Evolutionary conservation across 2,329 filamentous ascomycete genomes (phyloP), one percentile per base, ranked within the genome.

Genomic region (Colletotrichum destructivum): DNA sequence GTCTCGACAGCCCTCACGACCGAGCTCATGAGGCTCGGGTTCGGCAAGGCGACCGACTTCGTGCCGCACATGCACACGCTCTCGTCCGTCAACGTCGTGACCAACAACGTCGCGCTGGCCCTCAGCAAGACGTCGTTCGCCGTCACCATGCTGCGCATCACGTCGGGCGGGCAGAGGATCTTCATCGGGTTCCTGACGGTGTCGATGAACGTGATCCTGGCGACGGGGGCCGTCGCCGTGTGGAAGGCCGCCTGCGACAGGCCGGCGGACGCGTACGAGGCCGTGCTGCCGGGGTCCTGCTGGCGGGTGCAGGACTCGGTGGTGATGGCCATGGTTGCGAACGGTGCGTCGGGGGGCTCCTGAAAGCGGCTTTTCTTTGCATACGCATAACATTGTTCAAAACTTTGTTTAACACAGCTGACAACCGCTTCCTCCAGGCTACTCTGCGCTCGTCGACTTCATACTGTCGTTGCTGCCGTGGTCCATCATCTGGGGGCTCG

Each of bases 61-160:
- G 26, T 44, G 2, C 26, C 56, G 5, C 63, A 49, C 31, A 65
- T 66, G 18, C 72, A 61, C 38, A 69, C 69, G 3, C 56, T 73
- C 1, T 63, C 72, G 18, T 61, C 62, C 11, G 64, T 54, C 21
- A 61, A 62, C 12, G 66, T 69, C n/a, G 61, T 68, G 13, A 62
- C 68, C 21, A 71, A 71, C 23, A 66, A 66, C 18, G 31, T 55
- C 18, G 56, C 69, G 18, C 18, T 71, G 12, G 69, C 56, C 9
- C 65, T 67, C 9, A 68, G 55, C 66, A 82, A 82, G 70, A 77
- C 78, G 0, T 79, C 78, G 4, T 80, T 81, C 40, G 78, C 76
- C 13, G 65, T 77, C 18, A 80, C 78, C 7, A 70, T 80, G 49
- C 75, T 80, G 0, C 77, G 77, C 2, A 71, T 80, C 12, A 73